These are phyloP conservation scores for Pestalotiopsis sp. DNA, from an alignment of 2,329 filamentous ascomycete genomes.

Conservation along the genomic window DNA sequence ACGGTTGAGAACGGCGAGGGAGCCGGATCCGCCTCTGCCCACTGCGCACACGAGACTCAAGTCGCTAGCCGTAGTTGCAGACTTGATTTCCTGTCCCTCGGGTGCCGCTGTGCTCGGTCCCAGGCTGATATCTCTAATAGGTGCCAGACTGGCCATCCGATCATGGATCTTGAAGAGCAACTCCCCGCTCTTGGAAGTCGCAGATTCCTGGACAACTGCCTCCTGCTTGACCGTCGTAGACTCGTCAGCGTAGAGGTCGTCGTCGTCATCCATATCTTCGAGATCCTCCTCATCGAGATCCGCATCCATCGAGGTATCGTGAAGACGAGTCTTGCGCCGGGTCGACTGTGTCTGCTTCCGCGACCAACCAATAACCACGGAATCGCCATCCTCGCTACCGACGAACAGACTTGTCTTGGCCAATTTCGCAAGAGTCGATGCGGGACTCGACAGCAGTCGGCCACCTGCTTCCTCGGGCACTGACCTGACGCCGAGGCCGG, in stretches of 20 bases:
- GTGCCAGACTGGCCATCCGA: slow-evolving; percentile 74
- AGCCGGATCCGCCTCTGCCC: slow-evolving; percentile 67
- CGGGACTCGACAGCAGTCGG: slow-evolving; percentile 58
- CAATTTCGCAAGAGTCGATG: slow-evolving; percentile 72
- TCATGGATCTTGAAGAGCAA: slow-evolving; percentile 80
- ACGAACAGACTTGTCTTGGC: slow-evolving; percentile 75
- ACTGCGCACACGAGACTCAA: slow-evolving; percentile 63
- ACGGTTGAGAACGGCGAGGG: slow-evolving; percentile 76
- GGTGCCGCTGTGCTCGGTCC: slow-evolving; percentile 56
- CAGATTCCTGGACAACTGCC: slow-evolving; percentile 39
- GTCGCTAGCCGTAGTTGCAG: slow-evolving; percentile 53
- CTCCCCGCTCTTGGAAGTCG: slow-evolving; percentile 58
- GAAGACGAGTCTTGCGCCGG: slow-evolving; percentile 63
- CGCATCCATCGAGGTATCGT: slow-evolving; percentile 55
- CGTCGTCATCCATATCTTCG: slow-evolving; percentile 64
- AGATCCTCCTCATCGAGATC: slow-evolving; percentile 54
- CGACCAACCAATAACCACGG: slow-evolving; percentile 79
- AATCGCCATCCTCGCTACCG: slow-evolving; percentile 83
- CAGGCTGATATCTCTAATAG: slow-evolving; percentile 74
- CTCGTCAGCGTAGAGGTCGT: slow-evolving; percentile 69
- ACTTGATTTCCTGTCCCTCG: slow-evolving; percentile 44
- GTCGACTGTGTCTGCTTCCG: slow-evolving; percentile 63
- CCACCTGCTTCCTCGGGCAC: slow-evolving; percentile 67
- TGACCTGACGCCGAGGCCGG: slow-evolving; percentile 74
- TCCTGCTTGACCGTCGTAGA: slow-evolving; percentile 36